Percentiles rank a stretch among this genome's conserved stretches.
These are phyloP conservation scores for Leccinum variabile DNA, from an alignment of 1,284 basidiomycete genomes.

Conservation along the genomic window DNA sequence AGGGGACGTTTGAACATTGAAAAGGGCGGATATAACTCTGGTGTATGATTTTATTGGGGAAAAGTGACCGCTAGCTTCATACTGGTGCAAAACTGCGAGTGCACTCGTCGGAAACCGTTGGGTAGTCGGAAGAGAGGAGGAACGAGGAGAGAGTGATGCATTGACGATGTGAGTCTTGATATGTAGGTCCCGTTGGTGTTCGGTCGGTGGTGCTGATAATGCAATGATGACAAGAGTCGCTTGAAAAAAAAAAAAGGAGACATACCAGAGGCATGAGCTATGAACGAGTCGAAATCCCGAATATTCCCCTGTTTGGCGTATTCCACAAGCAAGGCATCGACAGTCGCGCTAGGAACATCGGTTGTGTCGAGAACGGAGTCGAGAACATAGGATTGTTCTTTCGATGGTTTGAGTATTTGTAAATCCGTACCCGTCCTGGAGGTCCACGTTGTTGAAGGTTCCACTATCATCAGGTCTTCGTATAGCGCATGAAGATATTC, in stretches of 20 bases:
- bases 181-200: constrained; percentile 65
- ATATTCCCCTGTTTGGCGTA: constrained; percentile 52
- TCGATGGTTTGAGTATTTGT: background rate
- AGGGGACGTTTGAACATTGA: constrained; percentile 46
- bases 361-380: constrained; percentile 12
- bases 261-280: constrained; percentile 46
- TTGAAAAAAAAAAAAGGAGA: constrained; percentile 1
- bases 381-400: background rate
- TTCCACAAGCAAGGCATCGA: constrained; percentile 49
- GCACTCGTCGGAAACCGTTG: constrained; percentile 53
- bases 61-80: constrained; percentile 56
- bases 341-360: constrained; percentile 39
- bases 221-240: background rate
- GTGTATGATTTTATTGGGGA: constrained; percentile 69
- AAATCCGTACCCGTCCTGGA: background rate
- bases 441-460: background rate
- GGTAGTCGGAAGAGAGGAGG: constrained; percentile 29
- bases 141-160: constrained; percentile 14
- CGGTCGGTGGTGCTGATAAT: constrained; percentile 45
- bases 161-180: constrained; percentile 56
- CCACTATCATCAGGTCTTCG: background rate
- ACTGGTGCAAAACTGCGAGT: constrained; percentile 60
- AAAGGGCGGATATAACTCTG: constrained; percentile 59
- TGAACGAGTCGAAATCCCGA: constrained; percentile 44
- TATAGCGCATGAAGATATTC: background rate